These are phyloP conservation scores for Biancaea sappan DNA, from an alignment of 306 rosid genomes.

Conservation along the genomic window DNA sequence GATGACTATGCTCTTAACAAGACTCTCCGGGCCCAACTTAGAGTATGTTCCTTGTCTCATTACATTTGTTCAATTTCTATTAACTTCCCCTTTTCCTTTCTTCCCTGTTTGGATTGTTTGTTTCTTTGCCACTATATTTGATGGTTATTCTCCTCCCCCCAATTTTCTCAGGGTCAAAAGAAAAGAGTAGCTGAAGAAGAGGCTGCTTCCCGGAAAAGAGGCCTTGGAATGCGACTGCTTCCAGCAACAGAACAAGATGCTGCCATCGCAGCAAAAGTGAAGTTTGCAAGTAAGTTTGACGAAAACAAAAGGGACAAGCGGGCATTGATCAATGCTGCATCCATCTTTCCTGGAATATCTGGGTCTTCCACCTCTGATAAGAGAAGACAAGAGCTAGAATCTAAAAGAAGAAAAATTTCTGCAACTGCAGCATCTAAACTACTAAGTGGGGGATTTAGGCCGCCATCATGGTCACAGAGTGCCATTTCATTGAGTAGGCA, in stretches of 20 bases:
- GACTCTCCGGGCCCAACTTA: conserved; percentile 72
- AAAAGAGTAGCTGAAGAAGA: conserved; percentile 92
- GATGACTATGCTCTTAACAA: conserved; percentile 79
- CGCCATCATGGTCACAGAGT: conserved; percentile 69
- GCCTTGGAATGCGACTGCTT: conserved; percentile 76
- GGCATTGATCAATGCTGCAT: conserved; percentile 62
- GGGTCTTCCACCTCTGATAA: conserved; percentile 48
- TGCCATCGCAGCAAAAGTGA: conserved; percentile 57
- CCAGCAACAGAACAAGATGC: conserved; percentile 69
- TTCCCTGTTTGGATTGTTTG: background rate
- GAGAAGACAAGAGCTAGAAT: conserved; percentile 61
- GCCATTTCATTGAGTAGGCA: conserved; percentile 37
- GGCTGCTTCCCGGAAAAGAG: conserved; percentile 62
- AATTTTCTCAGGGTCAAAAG: conserved; percentile 74
- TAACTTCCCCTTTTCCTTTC: conserved; percentile 4
- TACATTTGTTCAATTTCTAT: conserved; percentile 6
- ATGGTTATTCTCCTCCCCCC: conserved; percentile 2
- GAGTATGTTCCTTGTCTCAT: conserved; percentile 55
- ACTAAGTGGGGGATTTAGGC: conserved; percentile 62
- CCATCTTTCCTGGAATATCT: conserved; percentile 63
- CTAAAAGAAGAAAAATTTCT: conserved; percentile 79
- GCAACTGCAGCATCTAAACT: conserved; percentile 67
- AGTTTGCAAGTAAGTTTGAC: conserved; percentile 68
- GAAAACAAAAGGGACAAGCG: conserved; percentile 70
- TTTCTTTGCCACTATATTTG: background rate